Evolutionary conservation across 495 filamentous ascomycete species (phyloP).

Genomic region (Penicillium ochrochloron): DNA sequence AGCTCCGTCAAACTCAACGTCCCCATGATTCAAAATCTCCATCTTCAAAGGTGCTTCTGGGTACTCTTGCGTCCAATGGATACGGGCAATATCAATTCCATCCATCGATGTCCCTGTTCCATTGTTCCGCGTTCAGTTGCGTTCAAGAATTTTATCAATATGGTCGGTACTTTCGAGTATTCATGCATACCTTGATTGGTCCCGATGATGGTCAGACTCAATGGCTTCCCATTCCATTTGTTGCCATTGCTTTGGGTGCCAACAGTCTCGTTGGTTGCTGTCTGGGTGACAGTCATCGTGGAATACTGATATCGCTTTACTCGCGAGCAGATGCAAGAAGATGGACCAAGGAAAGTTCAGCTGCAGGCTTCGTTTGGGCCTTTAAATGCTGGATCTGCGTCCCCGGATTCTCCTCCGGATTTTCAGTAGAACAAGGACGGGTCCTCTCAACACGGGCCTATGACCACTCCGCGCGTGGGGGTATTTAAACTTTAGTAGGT

Average conservation of each 20-base stretch:
- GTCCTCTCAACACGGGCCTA: background rate
- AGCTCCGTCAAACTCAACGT: background rate
- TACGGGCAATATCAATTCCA: conserved; percentile 46
- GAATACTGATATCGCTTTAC: background rate
- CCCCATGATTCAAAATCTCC: conserved; percentile 21
- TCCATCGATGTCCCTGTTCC: conserved; percentile 34
- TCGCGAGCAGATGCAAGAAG: conserved; percentile 1
- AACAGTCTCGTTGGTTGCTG: background rate
- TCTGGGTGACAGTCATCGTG: background rate
- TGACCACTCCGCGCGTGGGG: background rate
- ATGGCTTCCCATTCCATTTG: background rate
- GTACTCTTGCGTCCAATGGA: conserved; percentile 45
- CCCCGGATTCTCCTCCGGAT: background rate
- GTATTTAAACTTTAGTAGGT: background rate
- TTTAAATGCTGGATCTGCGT: background rate
- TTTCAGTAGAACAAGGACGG: background rate
- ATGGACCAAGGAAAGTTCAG: background rate
- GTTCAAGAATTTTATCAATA: background rate
- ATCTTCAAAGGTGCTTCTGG: conserved; percentile 46
- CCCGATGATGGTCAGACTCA: background rate
- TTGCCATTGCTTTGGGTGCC: conserved; percentile 1
- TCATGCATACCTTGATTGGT: conserved; percentile 1
- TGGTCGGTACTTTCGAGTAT: conserved; percentile 16
- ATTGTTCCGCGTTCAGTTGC: conserved; percentile 1
- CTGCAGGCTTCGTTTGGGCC: background rate